Evolutionary conservation across 768 basidiomycete species (phyloP).

Genomic region (Galerina sulciceps): DNA sequence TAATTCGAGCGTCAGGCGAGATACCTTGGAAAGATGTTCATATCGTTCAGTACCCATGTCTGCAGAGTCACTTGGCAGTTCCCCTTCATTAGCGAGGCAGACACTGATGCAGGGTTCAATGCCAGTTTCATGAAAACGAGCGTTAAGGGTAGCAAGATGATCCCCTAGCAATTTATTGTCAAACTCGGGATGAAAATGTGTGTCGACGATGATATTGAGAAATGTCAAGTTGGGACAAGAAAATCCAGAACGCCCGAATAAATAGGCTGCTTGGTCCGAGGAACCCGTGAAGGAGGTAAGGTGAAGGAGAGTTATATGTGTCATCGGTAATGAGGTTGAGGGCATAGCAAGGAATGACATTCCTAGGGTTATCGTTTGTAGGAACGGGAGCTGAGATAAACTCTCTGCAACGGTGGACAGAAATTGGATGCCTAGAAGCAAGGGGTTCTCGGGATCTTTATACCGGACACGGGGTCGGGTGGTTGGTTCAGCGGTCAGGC

Average conservation of each 20-base stretch:
- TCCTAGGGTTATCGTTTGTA: neutral
- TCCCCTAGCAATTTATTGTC: neutral
- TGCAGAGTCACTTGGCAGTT: too few relatives aligned
- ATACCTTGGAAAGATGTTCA: neutral
- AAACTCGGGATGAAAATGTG: neutral
- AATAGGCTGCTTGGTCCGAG: neutral
- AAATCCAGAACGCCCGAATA: neutral
- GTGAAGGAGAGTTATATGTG: neutral
- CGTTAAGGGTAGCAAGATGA: neutral
- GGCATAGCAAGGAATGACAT: neutral
- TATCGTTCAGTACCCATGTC: too few relatives aligned
- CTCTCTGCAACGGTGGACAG: neutral
- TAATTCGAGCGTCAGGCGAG: neutral
- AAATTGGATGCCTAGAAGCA: neutral
- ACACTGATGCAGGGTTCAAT: neutral
- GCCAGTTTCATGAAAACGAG: neutral
- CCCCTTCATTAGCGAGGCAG: neutral
- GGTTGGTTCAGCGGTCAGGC: too few relatives aligned
- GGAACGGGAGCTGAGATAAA: neutral
- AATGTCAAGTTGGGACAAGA: neutral
- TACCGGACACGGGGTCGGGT: too few relatives aligned
- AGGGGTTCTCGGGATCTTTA: too few relatives aligned
- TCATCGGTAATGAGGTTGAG: too few relatives aligned
- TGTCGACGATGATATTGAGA: slow-evolving; percentile 4
- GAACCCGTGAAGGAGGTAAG: slow-evolving; percentile 5